These are phyloP conservation scores for Lichtheimia ornata DNA, from an alignment of 371 early-diverging fungal genomes.

Conservation along the genomic window DNA sequence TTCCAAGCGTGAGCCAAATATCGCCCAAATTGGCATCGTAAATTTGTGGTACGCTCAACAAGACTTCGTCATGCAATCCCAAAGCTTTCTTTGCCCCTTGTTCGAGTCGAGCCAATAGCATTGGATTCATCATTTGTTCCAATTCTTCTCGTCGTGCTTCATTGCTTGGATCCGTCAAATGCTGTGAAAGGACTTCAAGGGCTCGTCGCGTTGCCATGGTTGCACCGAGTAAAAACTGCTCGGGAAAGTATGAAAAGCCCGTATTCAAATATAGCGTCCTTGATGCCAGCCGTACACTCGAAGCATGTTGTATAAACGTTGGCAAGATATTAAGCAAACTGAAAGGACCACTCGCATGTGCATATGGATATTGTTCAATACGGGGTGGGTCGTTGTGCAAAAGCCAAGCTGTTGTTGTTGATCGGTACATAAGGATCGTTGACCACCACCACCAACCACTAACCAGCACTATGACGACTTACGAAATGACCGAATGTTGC, in stretches of 20 bases:
- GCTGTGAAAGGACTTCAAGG: conserved; percentile 33
- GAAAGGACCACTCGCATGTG: conserved; percentile 42
- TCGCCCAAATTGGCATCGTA: conserved; percentile 55
- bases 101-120: conserved; percentile 38
- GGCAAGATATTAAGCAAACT: conserved; percentile 48
- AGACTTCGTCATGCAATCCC: conserved; percentile 24
- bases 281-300: conserved; percentile 49
- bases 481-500: conserved; percentile 12
- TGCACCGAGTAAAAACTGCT: conserved; percentile 62
- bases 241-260: conserved; percentile 54
- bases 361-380: conserved; percentile 54
- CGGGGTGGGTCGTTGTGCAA: conserved; percentile 44
- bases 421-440: background rate
- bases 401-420: conserved; percentile 48
- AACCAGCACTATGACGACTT: background rate
- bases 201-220: conserved; percentile 50
- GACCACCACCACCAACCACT: no score
- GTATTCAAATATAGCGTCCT: conserved; percentile 56
- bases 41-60: conserved; percentile 49
- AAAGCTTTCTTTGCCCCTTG: conserved; percentile 29
- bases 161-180: conserved; percentile 25
- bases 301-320: conserved; percentile 39
- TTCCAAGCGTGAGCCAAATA: conserved; percentile 57
- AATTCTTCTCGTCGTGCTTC: conserved; percentile 19
- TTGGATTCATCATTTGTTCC: conserved; percentile 40